A percentile compares a stretch with the other conserved stretches of the same genome.
Conservation (phyloP, 2,329 filamentous ascomycete genomes). For the Coniochaeta pulveracea region DNA sequence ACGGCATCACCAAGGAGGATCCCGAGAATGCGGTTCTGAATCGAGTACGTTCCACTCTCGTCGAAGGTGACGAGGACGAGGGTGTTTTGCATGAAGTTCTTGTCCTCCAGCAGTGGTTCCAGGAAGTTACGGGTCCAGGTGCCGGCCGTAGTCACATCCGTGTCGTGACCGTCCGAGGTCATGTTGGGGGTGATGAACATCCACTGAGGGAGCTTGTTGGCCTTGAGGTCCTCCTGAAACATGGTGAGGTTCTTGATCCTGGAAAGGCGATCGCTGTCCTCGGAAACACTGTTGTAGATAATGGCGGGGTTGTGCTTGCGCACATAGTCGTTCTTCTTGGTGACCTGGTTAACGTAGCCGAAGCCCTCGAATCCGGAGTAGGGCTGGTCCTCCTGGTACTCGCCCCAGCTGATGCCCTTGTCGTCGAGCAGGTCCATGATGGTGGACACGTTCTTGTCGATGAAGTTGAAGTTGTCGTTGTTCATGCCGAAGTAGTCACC, state of each 20-base stretch:
- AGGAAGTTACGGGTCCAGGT: slow-evolving; percentile 58
- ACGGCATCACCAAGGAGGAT: slow-evolving; percentile 68
- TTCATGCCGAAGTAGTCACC: slow-evolving; percentile 67
- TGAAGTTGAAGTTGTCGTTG: slow-evolving; percentile 51
- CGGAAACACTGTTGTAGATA: slow-evolving; percentile 53
- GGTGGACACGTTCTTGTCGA: slow-evolving; percentile 51
- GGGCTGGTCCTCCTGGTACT: slow-evolving; percentile 71
- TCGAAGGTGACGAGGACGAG: slow-evolving; percentile 71
- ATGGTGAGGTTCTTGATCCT: slow-evolving; percentile 64
- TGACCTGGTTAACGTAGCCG: slow-evolving; percentile 52
- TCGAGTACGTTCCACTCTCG: slow-evolving; percentile 59
- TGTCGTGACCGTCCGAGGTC: slow-evolving; percentile 69
- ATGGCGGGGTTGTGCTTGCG: slow-evolving; percentile 68
- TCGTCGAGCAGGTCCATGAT: slow-evolving; percentile 58
- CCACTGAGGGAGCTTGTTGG: slow-evolving; percentile 57
- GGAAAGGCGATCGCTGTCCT: slow-evolving; percentile 45
- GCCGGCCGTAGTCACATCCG: slow-evolving; percentile 56
- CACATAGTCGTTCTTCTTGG: slow-evolving; percentile 63
- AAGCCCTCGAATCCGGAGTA: slow-evolving; percentile 61
- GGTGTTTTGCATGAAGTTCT: slow-evolving; percentile 64
- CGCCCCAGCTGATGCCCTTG: slow-evolving; percentile 53
- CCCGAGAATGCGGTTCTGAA: slow-evolving; percentile 57
- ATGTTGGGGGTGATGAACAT: slow-evolving; percentile 65
- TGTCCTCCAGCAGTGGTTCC: slow-evolving; percentile 55
- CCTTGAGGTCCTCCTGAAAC: slow-evolving; percentile 57